Evolutionary conservation across 441 rosid species (phyloP).

Genomic region (Pelargonium fulgidum): DNA sequence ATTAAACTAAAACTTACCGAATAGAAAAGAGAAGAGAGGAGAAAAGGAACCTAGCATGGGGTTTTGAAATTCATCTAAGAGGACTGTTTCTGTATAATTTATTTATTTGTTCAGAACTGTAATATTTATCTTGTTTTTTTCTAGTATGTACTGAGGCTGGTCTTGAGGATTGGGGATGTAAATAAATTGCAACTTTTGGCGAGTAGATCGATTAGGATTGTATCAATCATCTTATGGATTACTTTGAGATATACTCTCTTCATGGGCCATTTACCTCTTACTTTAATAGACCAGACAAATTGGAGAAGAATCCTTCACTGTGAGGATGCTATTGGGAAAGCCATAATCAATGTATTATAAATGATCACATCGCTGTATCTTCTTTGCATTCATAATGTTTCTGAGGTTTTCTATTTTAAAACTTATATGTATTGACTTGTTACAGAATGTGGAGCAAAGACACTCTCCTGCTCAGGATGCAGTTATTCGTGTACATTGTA

Average conservation of each 20-base stretch:
- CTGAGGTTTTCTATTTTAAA: constrained; percentile 3
- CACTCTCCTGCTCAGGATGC: constrained; percentile 58
- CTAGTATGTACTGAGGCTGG: too few relatives aligned
- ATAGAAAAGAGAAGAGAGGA: not conserved
- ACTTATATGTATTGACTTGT: constrained; percentile 11
- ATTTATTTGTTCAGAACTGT: not conserved
- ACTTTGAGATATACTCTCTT: not conserved
- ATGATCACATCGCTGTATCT: not conserved
- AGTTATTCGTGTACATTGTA: constrained; percentile 48
- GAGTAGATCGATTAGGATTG: not conserved
- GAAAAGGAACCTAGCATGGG: not conserved
- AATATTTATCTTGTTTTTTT: not conserved
- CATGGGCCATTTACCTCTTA: not conserved
- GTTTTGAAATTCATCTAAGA: not conserved
- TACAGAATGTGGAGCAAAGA: constrained; percentile 48
- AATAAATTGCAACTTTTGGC: not conserved
- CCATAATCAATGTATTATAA: not conserved
- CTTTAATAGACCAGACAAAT: not conserved
- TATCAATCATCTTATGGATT: not conserved
- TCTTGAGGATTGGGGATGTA: too few relatives aligned
- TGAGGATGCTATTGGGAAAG: not conserved
- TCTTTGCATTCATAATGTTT: not conserved
- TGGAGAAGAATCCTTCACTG: not conserved
- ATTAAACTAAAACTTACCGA: not conserved
- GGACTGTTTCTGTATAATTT: not conserved